Base-by-base conservation (phyloP, 306 rosid species). In the Oemleria cerasiformis region DNA sequence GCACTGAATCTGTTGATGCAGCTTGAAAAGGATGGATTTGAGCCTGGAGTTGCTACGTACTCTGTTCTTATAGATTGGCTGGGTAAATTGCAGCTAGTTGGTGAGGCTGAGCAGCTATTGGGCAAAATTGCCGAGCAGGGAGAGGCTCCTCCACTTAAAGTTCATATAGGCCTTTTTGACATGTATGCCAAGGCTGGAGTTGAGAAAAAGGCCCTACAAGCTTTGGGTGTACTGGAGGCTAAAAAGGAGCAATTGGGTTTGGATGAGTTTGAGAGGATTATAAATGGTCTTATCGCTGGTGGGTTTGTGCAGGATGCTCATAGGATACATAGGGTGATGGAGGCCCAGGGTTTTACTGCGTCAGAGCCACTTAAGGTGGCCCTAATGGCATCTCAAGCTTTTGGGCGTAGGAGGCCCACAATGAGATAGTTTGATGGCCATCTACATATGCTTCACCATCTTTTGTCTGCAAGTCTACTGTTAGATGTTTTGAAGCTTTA, bases 61-160 rank as follows among this genome's bases (percentile, higher is more conserved):
- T 75, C 88, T 54, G 90, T 88, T 86, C 90, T 94, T 58, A 78
- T 94, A 70, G 99, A 91, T 70, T 94, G 97, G 99, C 63, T 94
- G 59, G 87, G 84, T 34, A 86, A 75, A 82, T 67, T 94, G 90
- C 86, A 82, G 75, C 95, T 94, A 59, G 78, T 94, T 63, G 81
- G 84, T 17, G 97, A 94, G 84, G 96, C 77, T n/a, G 97, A 94
- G 78, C 90, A 89, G 50, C 61, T 94, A 53, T 43, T 91, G 70
- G 87, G 75, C 20, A 91, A 88, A 87, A 85, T 94, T 54, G 79
- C 88, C 6, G 70, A 75, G 80, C 95, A 6, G 73, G 97, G 95
- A 10, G 91, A 89, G 70, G 81, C 84, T 38, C 92, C 88, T 74
- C 92, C 99, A 50, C n/a, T 88, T 0, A 85, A 84, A 77, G 75